Conservation (phyloP, 805 yeast species). For the Metschnikowia amazonensis region DNA sequence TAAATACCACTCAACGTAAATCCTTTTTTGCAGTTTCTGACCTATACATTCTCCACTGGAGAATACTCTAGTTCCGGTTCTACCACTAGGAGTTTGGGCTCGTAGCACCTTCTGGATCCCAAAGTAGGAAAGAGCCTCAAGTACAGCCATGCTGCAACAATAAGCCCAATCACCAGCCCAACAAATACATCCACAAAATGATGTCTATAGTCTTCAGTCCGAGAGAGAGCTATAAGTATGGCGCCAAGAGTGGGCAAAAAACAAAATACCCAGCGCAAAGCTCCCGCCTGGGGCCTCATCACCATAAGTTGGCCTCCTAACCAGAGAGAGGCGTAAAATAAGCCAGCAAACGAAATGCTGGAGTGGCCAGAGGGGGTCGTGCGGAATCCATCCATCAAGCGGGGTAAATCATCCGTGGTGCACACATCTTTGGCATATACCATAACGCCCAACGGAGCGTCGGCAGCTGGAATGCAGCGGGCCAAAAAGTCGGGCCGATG, state of each 20-base stretch:
- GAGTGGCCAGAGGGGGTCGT: conserved; percentile 85
- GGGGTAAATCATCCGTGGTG: conserved; percentile 44
- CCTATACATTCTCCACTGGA: conserved; percentile 13
- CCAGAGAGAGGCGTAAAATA: conserved; percentile 63
- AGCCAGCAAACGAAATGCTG: conserved; percentile 63
- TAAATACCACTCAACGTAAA: too few species aligned
- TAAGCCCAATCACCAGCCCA: conserved; percentile 66
- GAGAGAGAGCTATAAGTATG: conserved; percentile 68
- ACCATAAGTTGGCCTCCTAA: conserved; percentile 58
- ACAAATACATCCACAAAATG: conserved; percentile 80
- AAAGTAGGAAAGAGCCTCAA: conserved; percentile 49
- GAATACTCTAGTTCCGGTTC: conserved; percentile 13
- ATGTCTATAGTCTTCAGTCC: conserved; percentile 92
- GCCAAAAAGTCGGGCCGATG: conserved; percentile 90
- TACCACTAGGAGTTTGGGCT: conserved; percentile 30
- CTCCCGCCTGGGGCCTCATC: conserved; percentile 47
- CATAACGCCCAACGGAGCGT: conserved; percentile 50
- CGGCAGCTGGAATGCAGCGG: conserved; percentile 68
- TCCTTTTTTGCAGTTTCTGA: too few species aligned
- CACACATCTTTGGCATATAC: conserved; percentile 65
- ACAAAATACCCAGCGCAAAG: conserved; percentile 58
- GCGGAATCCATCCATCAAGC: conserved; percentile 67
- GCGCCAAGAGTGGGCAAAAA: conserved; percentile 66
- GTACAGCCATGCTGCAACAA: conserved; percentile 57
- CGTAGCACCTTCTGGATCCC: conserved; percentile 30